Conservation (phyloP, 805 yeast species). For the Saccharomycopsis oosterbeekiorum region DNA sequence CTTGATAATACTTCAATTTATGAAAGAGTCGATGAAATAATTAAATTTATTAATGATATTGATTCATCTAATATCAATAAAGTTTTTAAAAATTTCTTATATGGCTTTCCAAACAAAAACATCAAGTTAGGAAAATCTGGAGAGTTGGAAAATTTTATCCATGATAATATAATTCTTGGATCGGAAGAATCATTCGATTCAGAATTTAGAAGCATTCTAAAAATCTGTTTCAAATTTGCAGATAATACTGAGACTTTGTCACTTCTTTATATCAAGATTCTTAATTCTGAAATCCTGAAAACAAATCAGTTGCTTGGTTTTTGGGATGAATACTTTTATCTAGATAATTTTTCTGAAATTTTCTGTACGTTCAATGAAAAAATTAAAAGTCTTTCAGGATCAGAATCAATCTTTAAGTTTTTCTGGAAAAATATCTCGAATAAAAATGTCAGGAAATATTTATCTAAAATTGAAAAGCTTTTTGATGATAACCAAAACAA, state of each 20-base stretch:
- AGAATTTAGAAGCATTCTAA: not conserved
- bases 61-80: not conserved
- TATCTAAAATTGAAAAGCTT: not conserved
- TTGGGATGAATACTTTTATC: not conserved
- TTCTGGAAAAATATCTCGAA: not conserved
- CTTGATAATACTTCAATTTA: not conserved
- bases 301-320: not conserved
- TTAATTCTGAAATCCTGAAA: not conserved
- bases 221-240: constrained; percentile 1
- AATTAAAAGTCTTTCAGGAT: not conserved
- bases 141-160: not conserved
- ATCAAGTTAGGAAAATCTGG: not conserved
- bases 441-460: not conserved
- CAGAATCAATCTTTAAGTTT: not conserved
- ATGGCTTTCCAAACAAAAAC: not conserved
- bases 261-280: not conserved
- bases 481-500: not conserved
- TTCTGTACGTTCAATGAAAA: not conserved
- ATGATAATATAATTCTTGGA: not conserved
- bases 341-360: not conserved
- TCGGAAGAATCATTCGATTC: not conserved
- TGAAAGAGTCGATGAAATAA: not conserved
- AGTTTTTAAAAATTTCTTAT: not conserved
- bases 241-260: not conserved
- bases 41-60: not conserved